Base-by-base conservation (phyloP, 192 early-diverging fungal genomes). In the Lunasporangiospora selenospora region DNA sequence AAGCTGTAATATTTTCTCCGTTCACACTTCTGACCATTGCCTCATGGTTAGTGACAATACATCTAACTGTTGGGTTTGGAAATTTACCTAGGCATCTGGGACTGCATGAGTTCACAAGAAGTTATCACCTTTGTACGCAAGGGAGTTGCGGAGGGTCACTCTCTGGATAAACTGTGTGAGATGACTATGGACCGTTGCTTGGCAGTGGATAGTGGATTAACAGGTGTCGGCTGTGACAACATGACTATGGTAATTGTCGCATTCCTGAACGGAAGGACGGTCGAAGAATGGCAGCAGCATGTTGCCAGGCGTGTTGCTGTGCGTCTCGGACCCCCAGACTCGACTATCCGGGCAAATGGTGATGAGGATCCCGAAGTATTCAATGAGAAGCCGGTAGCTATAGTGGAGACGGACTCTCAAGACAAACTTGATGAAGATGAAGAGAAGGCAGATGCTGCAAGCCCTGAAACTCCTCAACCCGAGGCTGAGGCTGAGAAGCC, bases 151-250 rank as follows among this genome's bases (percentile, higher is more conserved):
- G 58, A 70, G 10, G 26, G 51, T 11, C 27, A 61, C 4, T 52
- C 66, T 65, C 77, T 60, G 9, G 80, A 75, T 40, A 75, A 75
- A 39, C 85, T 95, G 53, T 92, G 90, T 77, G 96, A 99, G 77
- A 80, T 80, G 11, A 81, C 96, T 43, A 97, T 97, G 94, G 90
- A 96, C 57, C 76, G 81, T 51, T 98, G 98, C 69, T 81, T 99
- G 51, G 96, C 96, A 36, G 77, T 83, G 29, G 93, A 95, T 62
- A 88, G 83, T 60, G 95, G 93, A 37, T 78, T 95, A 53, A 93
- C 93, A 48, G 90, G 92, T 21, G 86, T 99, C 19, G 98, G 98
- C 18, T 98, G 96, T 77, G 98, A 99, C 78, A 99, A 99, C 82
- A 99, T 99, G 97, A 97, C 97, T 2, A 88, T 98, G 23, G 80